These are phyloP conservation scores for Hyphodiscus hymeniophilus DNA, from an alignment of 495 filamentous ascomycete genomes.

Conservation along the genomic window DNA sequence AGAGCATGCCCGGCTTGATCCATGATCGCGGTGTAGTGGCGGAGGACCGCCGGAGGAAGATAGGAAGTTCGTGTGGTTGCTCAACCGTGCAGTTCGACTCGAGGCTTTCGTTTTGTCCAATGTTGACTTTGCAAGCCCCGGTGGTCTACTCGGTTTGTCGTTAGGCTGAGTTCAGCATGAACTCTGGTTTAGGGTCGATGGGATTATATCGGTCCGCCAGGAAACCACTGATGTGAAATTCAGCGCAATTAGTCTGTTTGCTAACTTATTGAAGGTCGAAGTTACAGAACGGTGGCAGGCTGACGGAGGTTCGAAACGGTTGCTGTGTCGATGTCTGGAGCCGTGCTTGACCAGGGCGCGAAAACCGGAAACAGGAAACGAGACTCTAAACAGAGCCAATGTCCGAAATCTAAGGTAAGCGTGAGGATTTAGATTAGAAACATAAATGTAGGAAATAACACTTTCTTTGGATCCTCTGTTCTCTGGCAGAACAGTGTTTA, in stretches of 20 bases:
- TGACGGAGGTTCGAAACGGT: constrained; percentile 15
- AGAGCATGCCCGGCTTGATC: constrained; percentile 35
- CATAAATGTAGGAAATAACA: too few relatives aligned
- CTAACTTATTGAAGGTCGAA: not conserved
- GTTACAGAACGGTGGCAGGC: constrained; percentile 13
- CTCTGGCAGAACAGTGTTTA: too few relatives aligned
- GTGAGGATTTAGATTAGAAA: too few relatives aligned
- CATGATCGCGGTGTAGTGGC: constrained; percentile 30
- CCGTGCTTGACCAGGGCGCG: not conserved
- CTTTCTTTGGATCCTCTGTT: too few relatives aligned
- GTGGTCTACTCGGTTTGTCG: not conserved
- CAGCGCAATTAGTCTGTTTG: not conserved
- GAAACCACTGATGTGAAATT: constrained; percentile 10
- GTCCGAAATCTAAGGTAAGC: too few relatives aligned
- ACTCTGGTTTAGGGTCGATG: not conserved
- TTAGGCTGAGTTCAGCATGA: constrained; percentile 5
- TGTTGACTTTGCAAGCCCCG: not conserved
- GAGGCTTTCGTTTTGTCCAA: constrained; percentile 1
- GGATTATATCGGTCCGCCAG: constrained; percentile 8
- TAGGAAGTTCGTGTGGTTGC: constrained; percentile 1
- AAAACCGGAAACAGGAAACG: not conserved
- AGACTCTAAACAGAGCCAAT: not conserved
- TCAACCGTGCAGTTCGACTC: constrained; percentile 1
- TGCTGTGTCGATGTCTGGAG: constrained; percentile 16
- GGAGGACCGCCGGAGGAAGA: constrained; percentile 6